Evolutionary conservation across 768 basidiomycete species (phyloP).

Genomic region (Calocybe gangraenosa): DNA sequence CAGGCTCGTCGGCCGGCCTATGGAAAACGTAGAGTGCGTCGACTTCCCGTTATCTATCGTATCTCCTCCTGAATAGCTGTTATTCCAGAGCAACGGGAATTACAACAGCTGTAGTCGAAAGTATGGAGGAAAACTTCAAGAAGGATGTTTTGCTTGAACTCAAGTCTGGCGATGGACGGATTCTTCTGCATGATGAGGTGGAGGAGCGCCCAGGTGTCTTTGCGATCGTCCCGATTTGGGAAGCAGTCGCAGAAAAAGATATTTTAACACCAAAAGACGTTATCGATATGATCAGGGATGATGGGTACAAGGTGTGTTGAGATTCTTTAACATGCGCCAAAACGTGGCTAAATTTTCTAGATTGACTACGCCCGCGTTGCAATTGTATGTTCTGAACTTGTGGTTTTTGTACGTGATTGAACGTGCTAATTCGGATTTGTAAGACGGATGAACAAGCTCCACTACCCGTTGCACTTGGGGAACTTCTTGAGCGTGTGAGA

Average conservation of each 20-base stretch:
- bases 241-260: conserved; percentile 73
- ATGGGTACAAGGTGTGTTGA: conserved; percentile 67
- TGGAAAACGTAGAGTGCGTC: conserved; percentile 93
- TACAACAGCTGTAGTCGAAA: conserved; percentile 84
- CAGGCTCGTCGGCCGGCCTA: conserved; percentile 78
- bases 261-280: conserved; percentile 88
- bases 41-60: background rate
- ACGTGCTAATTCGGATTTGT: conserved; percentile 7
- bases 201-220: conserved; percentile 90
- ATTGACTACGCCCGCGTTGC: conserved; percentile 88
- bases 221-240: conserved; percentile 93
- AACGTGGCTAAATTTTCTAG: conserved; percentile 27
- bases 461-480: conserved; percentile 78
- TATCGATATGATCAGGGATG: conserved; percentile 65
- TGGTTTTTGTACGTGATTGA: no score
- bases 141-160: conserved; percentile 83
- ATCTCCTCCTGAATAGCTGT: background rate
- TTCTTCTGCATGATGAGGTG: conserved; percentile 93
- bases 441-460: conserved; percentile 98
- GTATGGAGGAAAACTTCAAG: conserved; percentile 87
- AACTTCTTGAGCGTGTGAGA: conserved; percentile 73
- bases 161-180: conserved; percentile 62
- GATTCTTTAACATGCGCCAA: background rate
- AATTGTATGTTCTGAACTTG: conserved; percentile 78
- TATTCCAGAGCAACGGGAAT: conserved; percentile 82